Percentiles rank a stretch among this genome's conserved stretches.
Conservation (phyloP, 2,329 filamentous ascomycete species). For the Neophaeococcomyces aloes region DNA sequence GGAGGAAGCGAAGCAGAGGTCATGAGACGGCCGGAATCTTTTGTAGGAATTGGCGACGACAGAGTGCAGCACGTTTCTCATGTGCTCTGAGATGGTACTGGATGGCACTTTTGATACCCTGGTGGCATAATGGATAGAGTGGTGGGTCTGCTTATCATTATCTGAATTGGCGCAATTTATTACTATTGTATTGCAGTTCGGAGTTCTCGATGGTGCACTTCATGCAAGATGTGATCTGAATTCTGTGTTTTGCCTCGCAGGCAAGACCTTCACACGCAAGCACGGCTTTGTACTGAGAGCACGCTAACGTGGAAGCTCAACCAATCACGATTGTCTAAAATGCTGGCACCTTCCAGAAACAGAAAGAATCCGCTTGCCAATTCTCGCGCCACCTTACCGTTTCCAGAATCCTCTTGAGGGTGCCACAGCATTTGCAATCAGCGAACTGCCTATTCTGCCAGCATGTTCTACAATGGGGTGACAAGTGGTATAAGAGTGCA, state of each 20-base stretch:
- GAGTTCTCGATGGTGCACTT: too few species aligned
- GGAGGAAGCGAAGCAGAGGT: neutral
- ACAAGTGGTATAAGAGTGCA: neutral
- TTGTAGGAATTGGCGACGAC: neutral
- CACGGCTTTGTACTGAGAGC: neutral
- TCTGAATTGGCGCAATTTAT: too few species aligned
- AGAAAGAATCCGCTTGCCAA: neutral
- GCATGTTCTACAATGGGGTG: constrained; percentile 1
- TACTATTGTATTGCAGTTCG: too few species aligned
- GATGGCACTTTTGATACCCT: too few species aligned
- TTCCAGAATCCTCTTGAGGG: constrained; percentile 2
- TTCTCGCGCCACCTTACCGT: neutral
- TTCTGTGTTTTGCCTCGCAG: neutral
- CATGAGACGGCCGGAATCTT: neutral
- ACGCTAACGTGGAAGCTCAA: neutral
- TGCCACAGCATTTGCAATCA: neutral
- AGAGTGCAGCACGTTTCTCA: too few species aligned
- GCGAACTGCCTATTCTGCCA: neutral
- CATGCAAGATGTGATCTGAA: too few species aligned
- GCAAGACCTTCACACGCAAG: neutral
- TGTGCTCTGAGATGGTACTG: too few species aligned
- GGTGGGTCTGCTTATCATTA: too few species aligned
- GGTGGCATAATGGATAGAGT: too few species aligned
- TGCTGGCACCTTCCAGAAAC: constrained; percentile 3
- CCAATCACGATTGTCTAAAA: neutral